phyloP scores from a whole-genome alignment of 495 filamentous ascomycete genomes.

The Pyrenula aspistea region DNA sequence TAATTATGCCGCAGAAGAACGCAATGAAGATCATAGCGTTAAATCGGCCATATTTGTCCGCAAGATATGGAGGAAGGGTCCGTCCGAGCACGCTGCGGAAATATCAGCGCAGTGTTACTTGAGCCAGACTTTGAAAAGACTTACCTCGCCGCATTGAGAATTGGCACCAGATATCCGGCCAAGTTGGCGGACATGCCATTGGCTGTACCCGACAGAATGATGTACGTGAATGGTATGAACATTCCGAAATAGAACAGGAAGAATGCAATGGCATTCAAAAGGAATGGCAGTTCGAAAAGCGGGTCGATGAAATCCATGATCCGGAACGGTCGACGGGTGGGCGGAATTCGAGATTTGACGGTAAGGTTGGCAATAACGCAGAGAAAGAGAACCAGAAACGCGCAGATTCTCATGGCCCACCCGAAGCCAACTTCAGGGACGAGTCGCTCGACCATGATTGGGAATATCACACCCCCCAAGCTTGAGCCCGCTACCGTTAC shows the following conservation, averaged over 20 bases:
- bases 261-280: constrained; percentile 30
- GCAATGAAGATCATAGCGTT: constrained; percentile 60
- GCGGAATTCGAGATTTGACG: constrained; percentile 51
- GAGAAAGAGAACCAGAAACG: constrained; percentile 56
- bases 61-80: constrained; percentile 58
- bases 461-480: constrained; percentile 36
- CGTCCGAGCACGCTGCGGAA: constrained; percentile 51
- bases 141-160: constrained; percentile 61
- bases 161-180: constrained; percentile 54
- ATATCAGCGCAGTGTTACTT: not conserved
- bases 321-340: constrained; percentile 37
- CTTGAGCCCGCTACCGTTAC: constrained; percentile 55
- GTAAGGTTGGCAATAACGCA: constrained; percentile 51
- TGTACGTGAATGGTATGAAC: constrained; percentile 63
- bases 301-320: constrained; percentile 45
- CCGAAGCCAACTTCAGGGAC: constrained; percentile 53
- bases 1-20: constrained; percentile 45
- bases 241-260: constrained; percentile 63
- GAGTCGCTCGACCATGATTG: constrained; percentile 57
- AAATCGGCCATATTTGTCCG: constrained; percentile 61
- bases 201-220: constrained; percentile 44
- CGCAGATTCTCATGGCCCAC: constrained; percentile 61
- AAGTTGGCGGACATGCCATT: constrained; percentile 48
- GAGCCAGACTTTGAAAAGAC: constrained; percentile 5
- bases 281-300: constrained; percentile 44